phyloP scores from a whole-genome alignment of 306 rosid genomes.

The Potentilla sterilis region DNA sequence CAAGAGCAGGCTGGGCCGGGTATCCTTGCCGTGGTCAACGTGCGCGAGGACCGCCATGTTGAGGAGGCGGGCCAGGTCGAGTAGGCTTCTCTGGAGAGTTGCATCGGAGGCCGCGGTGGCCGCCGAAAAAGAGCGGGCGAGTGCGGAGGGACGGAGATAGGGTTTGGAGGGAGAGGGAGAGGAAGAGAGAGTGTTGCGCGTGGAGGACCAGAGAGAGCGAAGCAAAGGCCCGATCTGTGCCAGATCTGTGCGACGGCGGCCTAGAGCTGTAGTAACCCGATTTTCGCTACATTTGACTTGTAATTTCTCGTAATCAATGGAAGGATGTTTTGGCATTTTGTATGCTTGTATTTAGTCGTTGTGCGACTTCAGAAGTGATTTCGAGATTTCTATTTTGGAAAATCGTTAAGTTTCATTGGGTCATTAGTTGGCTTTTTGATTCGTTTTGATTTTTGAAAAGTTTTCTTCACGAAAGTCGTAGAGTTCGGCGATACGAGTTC shows the following conservation, averaged over 20 bases:
- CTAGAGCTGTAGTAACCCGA: too few species aligned
- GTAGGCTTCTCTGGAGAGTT: slow-evolving; percentile 24
- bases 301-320: too few species aligned
- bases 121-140: slow-evolving; percentile 57
- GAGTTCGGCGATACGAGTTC: too few species aligned
- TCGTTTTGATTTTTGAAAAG: too few species aligned
- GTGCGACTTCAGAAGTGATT: too few species aligned
- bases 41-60: slow-evolving; percentile 95
- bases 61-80: slow-evolving; percentile 71
- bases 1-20: slow-evolving; percentile 62
- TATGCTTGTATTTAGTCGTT: too few species aligned
- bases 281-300: too few species aligned
- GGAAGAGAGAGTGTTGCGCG: slow-evolving; percentile 50
- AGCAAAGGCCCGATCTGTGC: slow-evolving; percentile 49
- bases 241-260: slow-evolving; percentile 2
- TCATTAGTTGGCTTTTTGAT: too few species aligned
- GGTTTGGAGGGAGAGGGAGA: slow-evolving; percentile 25
- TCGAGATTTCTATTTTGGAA: too few species aligned
- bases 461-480: too few species aligned
- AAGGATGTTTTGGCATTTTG: too few species aligned
- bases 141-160: slow-evolving; percentile 8
- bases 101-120: slow-evolving; percentile 40
- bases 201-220: slow-evolving; percentile 67
- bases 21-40: slow-evolving; percentile 87
- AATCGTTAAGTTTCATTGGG: too few species aligned